Evolutionary conservation across 495 filamentous ascomycete species (phyloP), one percentile per base, ranked within the genome.

Genomic region (Trichoderma reesei): DNA sequence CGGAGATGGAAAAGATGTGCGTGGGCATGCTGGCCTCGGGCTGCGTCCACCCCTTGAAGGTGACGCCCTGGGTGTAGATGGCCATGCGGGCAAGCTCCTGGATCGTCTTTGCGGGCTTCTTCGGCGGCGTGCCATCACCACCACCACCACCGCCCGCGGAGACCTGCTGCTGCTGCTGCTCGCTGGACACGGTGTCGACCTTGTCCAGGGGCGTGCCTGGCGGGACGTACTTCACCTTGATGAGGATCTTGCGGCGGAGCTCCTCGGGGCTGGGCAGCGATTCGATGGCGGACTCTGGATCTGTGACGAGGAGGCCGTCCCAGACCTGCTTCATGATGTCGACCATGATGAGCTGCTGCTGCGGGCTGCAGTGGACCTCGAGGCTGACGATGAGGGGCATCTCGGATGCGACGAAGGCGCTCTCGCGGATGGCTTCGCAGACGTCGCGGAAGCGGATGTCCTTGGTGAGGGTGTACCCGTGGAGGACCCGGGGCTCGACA

Each of bases 401-500:
- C 61, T 96, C 87, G 18, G 75, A 74, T 3, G 78, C 81, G 7
- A 86, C 77, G 69, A 98, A 97, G 0, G 89, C 90, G 68, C 86
- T 82, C 56, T 96, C 85, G 20, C 85, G 78, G 60, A 97, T 91
- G 0, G 90, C 85, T 62, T 80, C 78, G 73, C 91, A 96, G 1
- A 96, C 92, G 16, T 88, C 83, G 39, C 90, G 85, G 74, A 97
- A 97, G 0, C 87, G 81, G 11, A 95, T 83, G 59, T 90, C 90
- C 66, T 90, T 92, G 8, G 93, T 98, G 8, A 96, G 78, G 0
- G 93, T 98, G 71, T 93, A 89, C 0, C 93, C 93, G 76, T 96
- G 92, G 14, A 95, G 76, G 3, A 96, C 92, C 44, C 85, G 74
- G 0, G 91, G 92, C 70, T 97, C 92, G 9, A 72, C 66, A 10